Conservation (phyloP, 805 yeast species). For the Saccharomyces paradoxus region DNA sequence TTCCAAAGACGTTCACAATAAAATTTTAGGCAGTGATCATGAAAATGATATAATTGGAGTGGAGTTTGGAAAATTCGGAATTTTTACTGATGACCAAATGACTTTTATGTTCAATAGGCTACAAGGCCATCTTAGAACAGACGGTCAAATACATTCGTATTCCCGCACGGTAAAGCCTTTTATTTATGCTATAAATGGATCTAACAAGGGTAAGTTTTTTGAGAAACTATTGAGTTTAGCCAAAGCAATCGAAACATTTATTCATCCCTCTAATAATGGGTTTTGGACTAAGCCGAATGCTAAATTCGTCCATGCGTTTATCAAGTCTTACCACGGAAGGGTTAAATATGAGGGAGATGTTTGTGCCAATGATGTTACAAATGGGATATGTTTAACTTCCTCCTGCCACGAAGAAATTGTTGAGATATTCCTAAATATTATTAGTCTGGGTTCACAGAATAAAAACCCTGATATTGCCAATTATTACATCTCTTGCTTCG, state of each 20-base stretch:
- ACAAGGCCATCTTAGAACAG: constrained; percentile 32
- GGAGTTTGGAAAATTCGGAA: constrained; percentile 46
- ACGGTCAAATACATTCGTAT: constrained; percentile 34
- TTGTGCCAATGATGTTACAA: constrained; percentile 13
- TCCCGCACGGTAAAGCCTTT: constrained; percentile 40
- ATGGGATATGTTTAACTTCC: constrained; percentile 21
- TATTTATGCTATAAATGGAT: constrained; percentile 54
- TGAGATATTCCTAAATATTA: constrained; percentile 39
- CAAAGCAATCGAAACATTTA: constrained; percentile 70
- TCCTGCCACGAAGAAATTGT: constrained; percentile 32
- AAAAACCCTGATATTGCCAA: constrained; percentile 51
- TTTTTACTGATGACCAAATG: constrained; percentile 57
- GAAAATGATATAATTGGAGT: constrained; percentile 11
- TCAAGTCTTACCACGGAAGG: constrained; percentile 54
- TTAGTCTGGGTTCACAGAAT: constrained; percentile 71
- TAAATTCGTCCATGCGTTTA: constrained; percentile 51
- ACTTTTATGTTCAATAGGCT: constrained; percentile 50
- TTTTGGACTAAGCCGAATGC: constrained; percentile 74
- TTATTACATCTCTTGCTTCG: constrained; percentile 50
- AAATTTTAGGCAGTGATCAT: constrained; percentile 15
- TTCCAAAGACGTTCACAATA: constrained; percentile 40
- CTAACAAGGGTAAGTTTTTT: constrained; percentile 38
- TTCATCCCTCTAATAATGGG: constrained; percentile 90
- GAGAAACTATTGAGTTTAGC: constrained; percentile 46
- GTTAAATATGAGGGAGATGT: constrained; percentile 39